Evolutionary conservation across 208 protist species (phyloP).

Genomic region (Angomonas deanei): DNA sequence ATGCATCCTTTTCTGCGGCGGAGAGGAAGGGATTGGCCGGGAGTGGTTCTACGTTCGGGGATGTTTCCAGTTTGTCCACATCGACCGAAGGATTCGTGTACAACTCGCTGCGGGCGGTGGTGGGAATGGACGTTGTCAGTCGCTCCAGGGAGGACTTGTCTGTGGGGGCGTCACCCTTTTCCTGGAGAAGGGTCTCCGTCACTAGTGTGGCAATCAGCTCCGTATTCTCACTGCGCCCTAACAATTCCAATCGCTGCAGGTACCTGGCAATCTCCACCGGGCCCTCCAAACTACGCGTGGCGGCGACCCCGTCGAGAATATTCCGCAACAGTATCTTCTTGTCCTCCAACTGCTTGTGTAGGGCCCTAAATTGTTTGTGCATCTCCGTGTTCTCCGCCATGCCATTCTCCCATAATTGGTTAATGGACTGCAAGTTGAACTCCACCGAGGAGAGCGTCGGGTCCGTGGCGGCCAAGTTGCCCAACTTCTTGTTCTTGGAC

Average conservation of each 20-base stretch:
- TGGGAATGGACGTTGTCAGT: too few relatives aligned
- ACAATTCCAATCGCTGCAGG: conserved; percentile 72
- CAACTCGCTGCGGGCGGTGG: too few relatives aligned
- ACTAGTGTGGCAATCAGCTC: conserved; percentile 53
- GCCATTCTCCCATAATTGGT: conserved; percentile 70
- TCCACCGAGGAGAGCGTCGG: conserved; percentile 67
- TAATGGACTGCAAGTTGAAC: conserved; percentile 71
- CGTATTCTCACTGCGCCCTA: conserved; percentile 64
- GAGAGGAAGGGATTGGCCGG: conserved; percentile 10
- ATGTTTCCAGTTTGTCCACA: too few relatives aligned
- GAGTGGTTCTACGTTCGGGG: too few relatives aligned
- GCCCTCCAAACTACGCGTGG: conserved; percentile 42
- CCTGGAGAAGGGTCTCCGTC: conserved; percentile 37
- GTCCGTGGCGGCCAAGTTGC: conserved; percentile 29
- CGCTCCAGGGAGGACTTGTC: too few relatives aligned
- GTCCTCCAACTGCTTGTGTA: conserved; percentile 45
- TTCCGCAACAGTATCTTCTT: conserved; percentile 62
- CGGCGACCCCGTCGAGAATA: conserved; percentile 72
- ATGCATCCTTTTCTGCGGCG: conserved; percentile 5
- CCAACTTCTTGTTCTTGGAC: conserved; percentile 34
- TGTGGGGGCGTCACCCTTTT: not conserved
- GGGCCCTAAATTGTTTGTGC: conserved; percentile 65
- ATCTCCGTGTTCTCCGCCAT: conserved; percentile 76
- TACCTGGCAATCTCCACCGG: conserved; percentile 41
- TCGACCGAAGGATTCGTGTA: too few relatives aligned